Evolutionary conservation across 2,329 filamentous ascomycete genomes (phyloP).

Genomic region (Sporothrix mexicana): DNA sequence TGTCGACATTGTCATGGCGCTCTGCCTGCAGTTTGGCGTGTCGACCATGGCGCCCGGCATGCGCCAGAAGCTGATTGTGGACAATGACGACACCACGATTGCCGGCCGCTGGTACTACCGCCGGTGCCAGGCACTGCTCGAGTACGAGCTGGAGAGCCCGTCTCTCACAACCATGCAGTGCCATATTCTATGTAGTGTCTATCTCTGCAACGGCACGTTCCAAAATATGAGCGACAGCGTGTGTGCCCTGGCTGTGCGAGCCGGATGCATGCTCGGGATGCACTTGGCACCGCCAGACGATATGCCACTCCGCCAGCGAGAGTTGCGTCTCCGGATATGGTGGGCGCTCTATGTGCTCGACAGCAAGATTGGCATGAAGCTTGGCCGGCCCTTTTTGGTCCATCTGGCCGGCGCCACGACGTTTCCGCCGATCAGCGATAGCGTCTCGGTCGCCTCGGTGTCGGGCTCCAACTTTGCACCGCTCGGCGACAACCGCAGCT

Average conservation of each 20-base stretch:
- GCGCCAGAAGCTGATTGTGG: conserved; percentile 24
- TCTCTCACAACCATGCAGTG: conserved; percentile 50
- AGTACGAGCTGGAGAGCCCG: conserved; percentile 47
- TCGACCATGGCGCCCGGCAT: conserved; percentile 14
- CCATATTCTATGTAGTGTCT: conserved; percentile 48
- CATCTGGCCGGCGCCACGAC: not conserved
- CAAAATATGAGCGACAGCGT: conserved; percentile 37
- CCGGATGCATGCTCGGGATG: conserved; percentile 49
- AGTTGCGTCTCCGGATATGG: conserved; percentile 33
- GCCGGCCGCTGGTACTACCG: conserved; percentile 50
- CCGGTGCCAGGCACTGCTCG: conserved; percentile 48
- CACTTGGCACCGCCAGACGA: conserved; percentile 48
- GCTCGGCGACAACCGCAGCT: conserved; percentile 28
- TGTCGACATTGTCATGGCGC: conserved; percentile 53
- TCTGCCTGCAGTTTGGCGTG: conserved; percentile 53
- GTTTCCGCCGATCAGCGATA: not conserved
- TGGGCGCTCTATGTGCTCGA: conserved; percentile 34
- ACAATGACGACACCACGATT: conserved; percentile 43
- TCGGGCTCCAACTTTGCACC: conserved; percentile 24
- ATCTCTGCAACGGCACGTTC: conserved; percentile 48
- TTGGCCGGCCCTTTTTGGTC: conserved; percentile 31
- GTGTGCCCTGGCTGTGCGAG: conserved; percentile 43
- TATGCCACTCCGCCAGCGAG: conserved; percentile 37
- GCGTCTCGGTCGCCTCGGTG: conserved; percentile 6
- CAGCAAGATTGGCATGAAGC: conserved; percentile 35